These are phyloP conservation scores for Haematococcus lacustris DNA, from an alignment of 139 green algal genomes.

Conservation along the genomic window DNA sequence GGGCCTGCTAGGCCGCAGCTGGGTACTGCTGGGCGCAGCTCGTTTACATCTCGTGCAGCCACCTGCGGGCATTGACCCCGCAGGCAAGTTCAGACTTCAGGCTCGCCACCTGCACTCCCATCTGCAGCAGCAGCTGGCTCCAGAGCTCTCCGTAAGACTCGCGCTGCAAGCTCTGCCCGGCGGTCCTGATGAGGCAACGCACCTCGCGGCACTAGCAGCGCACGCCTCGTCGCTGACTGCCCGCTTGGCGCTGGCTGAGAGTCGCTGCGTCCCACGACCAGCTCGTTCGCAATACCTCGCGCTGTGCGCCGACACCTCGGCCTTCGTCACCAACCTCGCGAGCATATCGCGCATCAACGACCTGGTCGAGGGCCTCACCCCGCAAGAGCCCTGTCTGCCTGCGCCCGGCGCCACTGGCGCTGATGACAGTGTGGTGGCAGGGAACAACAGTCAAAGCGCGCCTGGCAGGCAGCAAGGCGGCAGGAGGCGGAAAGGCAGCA, in stretches of 20 bases:
- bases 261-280: conserved; percentile 60
- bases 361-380: conserved; percentile 16
- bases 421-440: no score
- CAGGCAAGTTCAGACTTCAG: conserved; percentile 50
- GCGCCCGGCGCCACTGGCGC: conserved; percentile 9
- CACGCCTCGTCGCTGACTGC: neutral
- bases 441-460: no score
- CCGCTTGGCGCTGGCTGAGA: conserved; percentile 27
- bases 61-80: conserved; percentile 68
- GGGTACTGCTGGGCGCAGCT: conserved; percentile 68
- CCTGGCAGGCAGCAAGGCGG: no score
- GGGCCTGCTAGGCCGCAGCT: conserved; percentile 46
- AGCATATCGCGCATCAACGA: conserved; percentile 15
- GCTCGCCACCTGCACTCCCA: neutral
- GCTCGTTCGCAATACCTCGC: conserved; percentile 59
- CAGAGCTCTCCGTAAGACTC: conserved; percentile 35
- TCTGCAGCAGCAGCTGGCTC: conserved; percentile 16
- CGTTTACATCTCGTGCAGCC: conserved; percentile 71
- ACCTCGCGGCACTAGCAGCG: conserved; percentile 23
- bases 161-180: conserved; percentile 50
- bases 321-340: conserved; percentile 30
- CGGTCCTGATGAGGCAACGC: conserved; percentile 39
- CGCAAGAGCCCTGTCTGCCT: neutral
- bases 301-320: conserved; percentile 39
- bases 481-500: no score